phyloP scores from a whole-genome alignment of 768 basidiomycete genomes.

The Neoboletus subvelutipes region DNA sequence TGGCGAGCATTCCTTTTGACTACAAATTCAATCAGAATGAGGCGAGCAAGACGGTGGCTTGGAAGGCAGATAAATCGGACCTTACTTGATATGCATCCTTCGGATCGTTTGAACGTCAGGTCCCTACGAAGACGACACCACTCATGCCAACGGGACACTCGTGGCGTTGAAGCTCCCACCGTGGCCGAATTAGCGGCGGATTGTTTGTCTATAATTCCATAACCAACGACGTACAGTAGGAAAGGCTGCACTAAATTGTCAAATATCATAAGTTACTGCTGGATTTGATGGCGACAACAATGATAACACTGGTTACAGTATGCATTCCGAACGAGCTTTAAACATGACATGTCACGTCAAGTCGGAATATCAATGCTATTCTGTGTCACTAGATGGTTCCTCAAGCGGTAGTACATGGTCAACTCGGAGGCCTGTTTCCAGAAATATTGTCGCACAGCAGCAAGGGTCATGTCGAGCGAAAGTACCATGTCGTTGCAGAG shows the following conservation, averaged over 20 bases:
- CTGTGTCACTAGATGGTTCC: slow-evolving; percentile 13
- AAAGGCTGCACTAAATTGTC: slow-evolving; percentile 6
- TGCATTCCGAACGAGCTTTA: neutral
- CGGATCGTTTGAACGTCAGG: neutral
- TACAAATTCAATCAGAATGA: neutral
- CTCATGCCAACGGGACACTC: neutral
- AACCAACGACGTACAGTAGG: neutral
- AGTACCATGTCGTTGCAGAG: slow-evolving; percentile 84
- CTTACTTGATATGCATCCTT: neutral
- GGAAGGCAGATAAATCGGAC: neutral
- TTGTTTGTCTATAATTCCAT: neutral
- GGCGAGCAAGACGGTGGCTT: neutral
- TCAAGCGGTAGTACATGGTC: slow-evolving; percentile 72
- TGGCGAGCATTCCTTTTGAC: neutral
- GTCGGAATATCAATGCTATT: slow-evolving; percentile 4
- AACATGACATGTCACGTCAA: neutral
- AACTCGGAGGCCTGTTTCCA: slow-evolving; percentile 79
- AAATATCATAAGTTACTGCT: slow-evolving; percentile 25
- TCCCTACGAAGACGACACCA: neutral
- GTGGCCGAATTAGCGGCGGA: neutral
- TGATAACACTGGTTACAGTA: slow-evolving; percentile 1
- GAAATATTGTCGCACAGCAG: slow-evolving; percentile 84
- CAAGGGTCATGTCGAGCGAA: slow-evolving; percentile 86
- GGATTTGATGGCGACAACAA: neutral
- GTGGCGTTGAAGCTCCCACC: too few species aligned